Conservation (phyloP, 2,329 filamentous ascomycete species). For the Colletotrichum chrysophilum region DNA sequence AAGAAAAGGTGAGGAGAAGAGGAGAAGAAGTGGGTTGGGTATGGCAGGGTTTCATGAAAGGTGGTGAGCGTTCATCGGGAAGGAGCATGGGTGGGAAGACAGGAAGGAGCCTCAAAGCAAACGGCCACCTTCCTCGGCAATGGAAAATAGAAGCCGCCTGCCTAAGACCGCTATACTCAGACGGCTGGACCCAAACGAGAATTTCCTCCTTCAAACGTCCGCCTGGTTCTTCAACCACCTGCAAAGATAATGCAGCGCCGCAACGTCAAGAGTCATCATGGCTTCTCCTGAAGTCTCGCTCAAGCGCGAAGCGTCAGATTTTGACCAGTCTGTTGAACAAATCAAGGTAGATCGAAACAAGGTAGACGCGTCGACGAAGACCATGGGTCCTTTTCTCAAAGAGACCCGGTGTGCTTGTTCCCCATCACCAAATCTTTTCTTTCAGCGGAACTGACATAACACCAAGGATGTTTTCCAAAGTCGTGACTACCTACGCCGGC, state of each 20-base stretch:
- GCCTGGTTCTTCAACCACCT: not conserved
- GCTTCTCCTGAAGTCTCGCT: not conserved
- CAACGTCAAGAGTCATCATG: not conserved
- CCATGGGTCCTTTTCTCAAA: not conserved
- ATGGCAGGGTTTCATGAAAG: no score
- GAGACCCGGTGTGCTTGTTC: not conserved
- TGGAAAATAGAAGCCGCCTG: not conserved
- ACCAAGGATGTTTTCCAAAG: not conserved
- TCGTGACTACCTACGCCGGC: not conserved
- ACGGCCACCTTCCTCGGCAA: not conserved
- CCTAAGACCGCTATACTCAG: not conserved
- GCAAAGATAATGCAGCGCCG: not conserved
- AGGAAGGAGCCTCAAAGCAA: not conserved
- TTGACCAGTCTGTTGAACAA: not conserved
- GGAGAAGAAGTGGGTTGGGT: not conserved
- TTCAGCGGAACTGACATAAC: not conserved
- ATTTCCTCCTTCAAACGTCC: not conserved
- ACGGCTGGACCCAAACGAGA: not conserved
- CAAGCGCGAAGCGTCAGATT: not conserved
- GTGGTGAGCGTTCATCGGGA: not conserved
- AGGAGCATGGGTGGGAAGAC: not conserved
- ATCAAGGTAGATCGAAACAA: not conserved
- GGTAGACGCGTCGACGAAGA: not conserved
- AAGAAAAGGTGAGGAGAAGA: not conserved
- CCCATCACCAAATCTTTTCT: not conserved